Conservation (phyloP, 495 filamentous ascomycete genomes). For the Neurospora cerealis region DNA sequence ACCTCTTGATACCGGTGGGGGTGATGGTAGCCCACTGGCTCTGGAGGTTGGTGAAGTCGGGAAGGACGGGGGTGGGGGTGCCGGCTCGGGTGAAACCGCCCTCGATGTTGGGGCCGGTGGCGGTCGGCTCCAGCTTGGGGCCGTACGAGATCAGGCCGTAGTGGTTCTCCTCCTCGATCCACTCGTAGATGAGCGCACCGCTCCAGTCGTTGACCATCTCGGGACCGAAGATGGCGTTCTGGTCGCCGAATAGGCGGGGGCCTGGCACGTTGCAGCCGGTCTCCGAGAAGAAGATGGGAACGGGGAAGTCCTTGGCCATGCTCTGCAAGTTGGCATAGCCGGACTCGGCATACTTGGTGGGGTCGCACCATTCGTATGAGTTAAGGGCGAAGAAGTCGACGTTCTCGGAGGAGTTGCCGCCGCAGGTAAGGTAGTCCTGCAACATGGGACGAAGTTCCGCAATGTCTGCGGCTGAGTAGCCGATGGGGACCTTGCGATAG, state of each 20-base stretch:
- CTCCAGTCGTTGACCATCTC: constrained; percentile 71
- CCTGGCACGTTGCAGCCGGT: constrained; percentile 61
- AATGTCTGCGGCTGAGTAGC: constrained; percentile 88
- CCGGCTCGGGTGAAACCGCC: constrained; percentile 62
- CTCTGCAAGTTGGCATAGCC: constrained; percentile 60
- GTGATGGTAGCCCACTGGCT: constrained; percentile 63
- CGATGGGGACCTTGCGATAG: constrained; percentile 77
- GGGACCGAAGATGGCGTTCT: constrained; percentile 61
- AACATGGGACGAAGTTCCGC: constrained; percentile 70
- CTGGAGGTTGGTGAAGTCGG: constrained; percentile 72
- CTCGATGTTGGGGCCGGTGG: constrained; percentile 39
- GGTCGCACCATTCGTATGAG: constrained; percentile 81
- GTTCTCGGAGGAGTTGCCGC: constrained; percentile 52
- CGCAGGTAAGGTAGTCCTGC: constrained; percentile 81
- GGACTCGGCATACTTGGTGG: constrained; percentile 50
- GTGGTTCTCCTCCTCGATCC: constrained; percentile 77
- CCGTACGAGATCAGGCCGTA: constrained; percentile 83
- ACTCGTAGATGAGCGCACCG: constrained; percentile 80
- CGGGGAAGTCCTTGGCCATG: constrained; percentile 40
- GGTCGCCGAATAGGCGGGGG: constrained; percentile 69
- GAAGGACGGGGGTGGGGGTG: constrained; percentile 60
- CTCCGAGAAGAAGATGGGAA: constrained; percentile 82
- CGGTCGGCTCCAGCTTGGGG: constrained; percentile 35
- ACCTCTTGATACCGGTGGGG: constrained; percentile 55
- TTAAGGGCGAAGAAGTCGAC: constrained; percentile 82